Percentiles rank a stretch among this genome's conserved stretches.
These are phyloP conservation scores for Trypanosoma platydactyli DNA, from an alignment of 208 protist genomes.

Conservation along the genomic window DNA sequence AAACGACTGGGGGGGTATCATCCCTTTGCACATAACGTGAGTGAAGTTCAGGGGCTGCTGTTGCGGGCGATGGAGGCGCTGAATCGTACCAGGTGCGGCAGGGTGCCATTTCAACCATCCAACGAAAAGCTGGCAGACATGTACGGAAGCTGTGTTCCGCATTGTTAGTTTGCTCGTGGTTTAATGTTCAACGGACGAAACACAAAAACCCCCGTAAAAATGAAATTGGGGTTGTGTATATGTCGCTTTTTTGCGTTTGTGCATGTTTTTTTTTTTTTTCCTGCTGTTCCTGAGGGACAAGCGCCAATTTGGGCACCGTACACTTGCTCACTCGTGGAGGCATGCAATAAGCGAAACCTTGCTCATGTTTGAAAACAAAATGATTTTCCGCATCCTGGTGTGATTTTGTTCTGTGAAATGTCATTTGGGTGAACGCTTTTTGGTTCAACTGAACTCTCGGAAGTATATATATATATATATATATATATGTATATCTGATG, in stretches of 20 bases:
- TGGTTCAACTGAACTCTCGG: neutral
- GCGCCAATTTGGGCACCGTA: no score
- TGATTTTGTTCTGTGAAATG: neutral
- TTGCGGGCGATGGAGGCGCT: conserved; percentile 24
- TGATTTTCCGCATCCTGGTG: no score
- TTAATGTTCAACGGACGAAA: no score
- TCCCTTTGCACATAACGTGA: conserved; percentile 33
- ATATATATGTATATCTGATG: neutral
- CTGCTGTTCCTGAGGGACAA: no score
- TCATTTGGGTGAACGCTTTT: conserved; percentile 13
- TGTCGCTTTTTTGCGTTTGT: no score
- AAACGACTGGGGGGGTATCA: conserved; percentile 23
- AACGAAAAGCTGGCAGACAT: conserved; percentile 22
- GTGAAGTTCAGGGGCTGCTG: conserved; percentile 21
- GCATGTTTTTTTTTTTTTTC: no score
- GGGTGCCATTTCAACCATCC: conserved; percentile 8
- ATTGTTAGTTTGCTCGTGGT: conserved; percentile 10
- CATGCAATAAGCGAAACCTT: no score
- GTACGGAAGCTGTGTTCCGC: conserved; percentile 20
- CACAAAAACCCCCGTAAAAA: no score
- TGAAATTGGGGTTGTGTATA: no score
- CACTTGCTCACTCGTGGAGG: no score
- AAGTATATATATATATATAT: conserved; percentile 5
- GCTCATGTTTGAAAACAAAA: no score
- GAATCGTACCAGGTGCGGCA: conserved; percentile 27